Evolutionary conservation across 441 rosid species (phyloP).

Genomic region (Gossypium gossypioides): DNA sequence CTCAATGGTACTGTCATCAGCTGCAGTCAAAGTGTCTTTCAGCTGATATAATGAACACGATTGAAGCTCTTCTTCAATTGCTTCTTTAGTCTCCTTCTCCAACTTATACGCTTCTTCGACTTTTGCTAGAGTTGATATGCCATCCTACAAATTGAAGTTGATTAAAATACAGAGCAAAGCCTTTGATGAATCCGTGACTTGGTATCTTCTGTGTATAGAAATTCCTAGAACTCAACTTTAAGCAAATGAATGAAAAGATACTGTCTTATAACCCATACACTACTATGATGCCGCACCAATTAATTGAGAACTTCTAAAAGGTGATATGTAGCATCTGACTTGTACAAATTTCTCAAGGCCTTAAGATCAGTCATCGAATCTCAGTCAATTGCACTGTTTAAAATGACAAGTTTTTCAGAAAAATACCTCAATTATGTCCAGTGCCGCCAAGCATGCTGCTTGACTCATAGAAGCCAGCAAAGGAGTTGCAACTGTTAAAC

Average conservation of each 20-base stretch:
- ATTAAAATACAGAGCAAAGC: not conserved
- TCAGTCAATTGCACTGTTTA: not conserved
- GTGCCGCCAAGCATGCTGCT: constrained; percentile 55
- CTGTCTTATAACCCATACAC: not conserved
- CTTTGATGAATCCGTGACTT: not conserved
- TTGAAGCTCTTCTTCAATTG: constrained; percentile 50
- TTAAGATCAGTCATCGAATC: not conserved
- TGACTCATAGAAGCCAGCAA: constrained; percentile 67
- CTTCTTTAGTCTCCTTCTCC: constrained; percentile 61
- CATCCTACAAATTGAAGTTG: constrained; percentile 35
- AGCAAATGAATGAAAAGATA: no score
- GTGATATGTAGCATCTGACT: not conserved
- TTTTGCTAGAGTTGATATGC: constrained; percentile 51
- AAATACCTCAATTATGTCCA: constrained; percentile 70
- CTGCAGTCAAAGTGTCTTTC: constrained; percentile 53
- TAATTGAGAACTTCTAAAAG: not conserved
- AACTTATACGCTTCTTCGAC: constrained; percentile 72
- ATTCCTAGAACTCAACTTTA: no score
- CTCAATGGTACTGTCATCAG: constrained; percentile 59
- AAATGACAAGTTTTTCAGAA: not conserved
- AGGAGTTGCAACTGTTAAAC: constrained; percentile 64
- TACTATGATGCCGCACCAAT: not conserved
- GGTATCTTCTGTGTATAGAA: not conserved
- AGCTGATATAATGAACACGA: constrained; percentile 53
- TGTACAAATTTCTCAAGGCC: not conserved